Evolutionary conservation across 2,329 filamentous ascomycete genomes (phyloP), one percentile per base, ranked within the genome.

Genomic region (Aspergillus arachidicola): DNA sequence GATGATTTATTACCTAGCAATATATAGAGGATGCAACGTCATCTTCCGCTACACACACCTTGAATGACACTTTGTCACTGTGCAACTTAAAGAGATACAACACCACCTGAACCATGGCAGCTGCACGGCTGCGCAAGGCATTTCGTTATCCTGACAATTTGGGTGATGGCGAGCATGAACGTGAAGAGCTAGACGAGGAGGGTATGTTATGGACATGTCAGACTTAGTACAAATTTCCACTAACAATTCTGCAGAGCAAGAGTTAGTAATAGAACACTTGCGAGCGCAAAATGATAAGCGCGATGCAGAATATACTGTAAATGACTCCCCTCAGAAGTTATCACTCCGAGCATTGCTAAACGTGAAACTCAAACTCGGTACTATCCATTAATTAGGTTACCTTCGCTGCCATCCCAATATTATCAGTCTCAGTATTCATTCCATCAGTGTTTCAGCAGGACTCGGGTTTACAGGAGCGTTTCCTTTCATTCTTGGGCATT

Each of bases 101-200:
- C 19, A 26, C 23, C 19, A n/a, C 50, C 36, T 14, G 38, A 2
- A 30, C n/a, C 57, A 84, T 85, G 83, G 80, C 82, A 61, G 78
- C 85, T 46, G 81, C 91, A 58, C 88, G 91, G 66, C 81, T 95
- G 51, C 89, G 93, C 72, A 90, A 86, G 71, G 90, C 91, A 10
- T 95, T 96, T 79, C 86, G 85, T 64, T 95, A 94, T 79, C 90
- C 90, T 5, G 78, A 81, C 61, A 87, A 90, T 71, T 83, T 84
- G 55, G 81, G 84, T 65, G 80, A 81, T 51, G 80, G 81, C 46
- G 82, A 85, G 41, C 82, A 85, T 74, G 77, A 83, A 34, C 84
- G 86, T 14, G 85, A 88, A 68, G 86, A 88, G 60, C 82, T 95
- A 64, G 92, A 95, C 75, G 91, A 94, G 78, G 85, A 94, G 84